phyloP scores from a whole-genome alignment of 2,329 filamentous ascomycete genomes.

The Cladosporium sp. region DNA sequence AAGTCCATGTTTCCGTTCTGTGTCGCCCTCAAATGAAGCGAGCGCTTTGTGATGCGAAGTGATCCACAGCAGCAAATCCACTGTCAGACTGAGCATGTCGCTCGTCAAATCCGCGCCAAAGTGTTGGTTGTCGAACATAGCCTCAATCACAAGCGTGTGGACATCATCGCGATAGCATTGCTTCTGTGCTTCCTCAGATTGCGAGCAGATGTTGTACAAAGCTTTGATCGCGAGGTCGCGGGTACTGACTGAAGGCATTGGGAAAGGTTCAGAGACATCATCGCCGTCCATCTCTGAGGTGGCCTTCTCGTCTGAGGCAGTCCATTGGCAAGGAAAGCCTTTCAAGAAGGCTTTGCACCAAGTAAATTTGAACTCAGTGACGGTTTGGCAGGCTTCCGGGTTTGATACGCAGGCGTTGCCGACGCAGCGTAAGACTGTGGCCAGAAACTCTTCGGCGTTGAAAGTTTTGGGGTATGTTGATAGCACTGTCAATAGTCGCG shows the following conservation, averaged over 20 bases:
- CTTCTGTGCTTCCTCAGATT: conserved; percentile 27
- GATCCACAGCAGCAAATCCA: conserved; percentile 28
- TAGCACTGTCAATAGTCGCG: not conserved
- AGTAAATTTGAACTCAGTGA: not conserved
- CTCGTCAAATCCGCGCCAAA: not conserved
- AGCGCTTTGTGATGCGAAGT: conserved; percentile 11
- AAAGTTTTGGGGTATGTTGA: not conserved
- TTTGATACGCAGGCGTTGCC: conserved; percentile 24
- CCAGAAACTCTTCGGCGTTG: not conserved
- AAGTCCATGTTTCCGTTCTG: not conserved
- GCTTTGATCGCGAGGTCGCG: conserved; percentile 34
- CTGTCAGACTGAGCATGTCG: not conserved
- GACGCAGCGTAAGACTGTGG: conserved; percentile 26
- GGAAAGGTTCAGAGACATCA: not conserved
- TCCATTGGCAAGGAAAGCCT: not conserved
- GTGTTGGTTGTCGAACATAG: not conserved
- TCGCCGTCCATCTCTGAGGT: too few relatives aligned
- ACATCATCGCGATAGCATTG: conserved; percentile 15
- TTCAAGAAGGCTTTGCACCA: not conserved
- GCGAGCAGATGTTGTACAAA: conserved; percentile 35
- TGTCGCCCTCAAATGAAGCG: not conserved
- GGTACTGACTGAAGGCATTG: not conserved
- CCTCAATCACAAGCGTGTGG: not conserved
- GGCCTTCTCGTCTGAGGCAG: not conserved
- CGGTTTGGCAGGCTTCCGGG: conserved; percentile 3